Percentiles rank a stretch among this genome's conserved stretches.
Evolutionary conservation across 2,329 filamentous ascomycete genomes (phyloP).

Genomic region (Trichothecium roseum): DNA sequence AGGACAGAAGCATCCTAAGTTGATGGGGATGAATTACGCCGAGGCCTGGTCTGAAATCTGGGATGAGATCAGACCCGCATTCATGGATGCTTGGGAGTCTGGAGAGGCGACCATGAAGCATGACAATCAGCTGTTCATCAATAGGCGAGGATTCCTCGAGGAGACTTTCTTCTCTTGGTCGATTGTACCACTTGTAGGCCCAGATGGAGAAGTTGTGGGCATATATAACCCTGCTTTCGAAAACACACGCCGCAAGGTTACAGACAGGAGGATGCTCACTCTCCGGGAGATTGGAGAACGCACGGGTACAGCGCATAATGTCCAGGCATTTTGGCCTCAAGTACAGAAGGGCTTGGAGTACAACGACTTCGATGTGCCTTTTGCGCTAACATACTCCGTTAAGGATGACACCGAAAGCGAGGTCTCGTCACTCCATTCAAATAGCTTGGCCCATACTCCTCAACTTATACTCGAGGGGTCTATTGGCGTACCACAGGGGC

Average conservation of each 20-base stretch:
- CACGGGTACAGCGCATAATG: conserved; percentile 60
- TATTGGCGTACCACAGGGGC: conserved; percentile 55
- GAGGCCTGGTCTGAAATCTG: conserved; percentile 68
- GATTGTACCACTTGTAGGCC: conserved; percentile 66
- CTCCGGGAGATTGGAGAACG: conserved; percentile 68
- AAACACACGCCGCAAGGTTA: conserved; percentile 68
- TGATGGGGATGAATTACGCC: conserved; percentile 65
- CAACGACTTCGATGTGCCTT: conserved; percentile 67
- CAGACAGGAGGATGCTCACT: conserved; percentile 70
- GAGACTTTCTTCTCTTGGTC: conserved; percentile 80
- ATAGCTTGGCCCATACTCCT: conserved; percentile 49
- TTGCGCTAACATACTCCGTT: conserved; percentile 68
- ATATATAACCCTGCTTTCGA: conserved; percentile 76
- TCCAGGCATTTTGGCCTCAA: conserved; percentile 64
- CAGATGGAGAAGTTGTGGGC: conserved; percentile 63
- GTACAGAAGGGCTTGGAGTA: conserved; percentile 59
- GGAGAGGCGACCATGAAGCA: conserved; percentile 79
- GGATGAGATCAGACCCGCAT: conserved; percentile 57
- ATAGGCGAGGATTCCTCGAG: conserved; percentile 59
- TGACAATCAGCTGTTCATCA: conserved; percentile 66
- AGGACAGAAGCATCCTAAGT: conserved; percentile 62
- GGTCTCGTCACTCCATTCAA: conserved; percentile 60
- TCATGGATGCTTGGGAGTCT: conserved; percentile 54
- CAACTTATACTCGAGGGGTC: conserved; percentile 61
- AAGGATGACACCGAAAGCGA: conserved; percentile 63